Evolutionary conservation across 176 grass and related monocot species (phyloP), one percentile per base, ranked within the genome.

Genomic region (Bromus sterilis): DNA sequence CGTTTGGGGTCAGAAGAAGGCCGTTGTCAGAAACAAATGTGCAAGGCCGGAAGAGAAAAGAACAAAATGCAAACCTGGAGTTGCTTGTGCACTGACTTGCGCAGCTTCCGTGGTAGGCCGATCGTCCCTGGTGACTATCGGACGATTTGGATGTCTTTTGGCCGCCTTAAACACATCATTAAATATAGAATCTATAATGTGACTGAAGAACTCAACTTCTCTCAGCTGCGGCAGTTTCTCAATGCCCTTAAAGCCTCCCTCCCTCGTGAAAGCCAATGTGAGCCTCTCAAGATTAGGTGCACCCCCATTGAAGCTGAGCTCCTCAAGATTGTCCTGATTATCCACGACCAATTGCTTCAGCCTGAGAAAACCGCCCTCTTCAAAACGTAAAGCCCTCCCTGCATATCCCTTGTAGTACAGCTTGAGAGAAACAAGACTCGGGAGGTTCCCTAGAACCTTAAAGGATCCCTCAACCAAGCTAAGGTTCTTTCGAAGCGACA

Each of bases 371-470:
- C 40, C 1, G 11, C 2, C 7, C 37, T 59, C 6, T 4, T 58
- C 34, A 31, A 81, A 81, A 49, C 66, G 25, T 7, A 71, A 51
- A 15, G 13, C 11, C 14, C 10, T 71, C 56, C 66, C 79, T 2
- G 23, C 0, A 11, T 58, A 81, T 57, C 65, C 69, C 12, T 7
- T 6, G 4, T 2, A 2, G 35, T 81, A 81, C 1, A 81, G 66
- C 29, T 81, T 81, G 66, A 81, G 66, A 21, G 79, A 81, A 7
- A 81, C 11, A 71, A 81, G 79, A 43, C 49, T 58, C 5, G 24
- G 79, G 31, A 81, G 79, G 0, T 43, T 43, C 66, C 35, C 79
- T 13, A 81, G 34, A n/a, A n/a, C n/a, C 4, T 4, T 2, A 16
- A 81, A 1, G 49, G 42, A 32, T 2, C 2, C 46, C 21, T 71